Conservation (phyloP, 1,139 yeast species). For the Magnusiomyces magnusii region DNA sequence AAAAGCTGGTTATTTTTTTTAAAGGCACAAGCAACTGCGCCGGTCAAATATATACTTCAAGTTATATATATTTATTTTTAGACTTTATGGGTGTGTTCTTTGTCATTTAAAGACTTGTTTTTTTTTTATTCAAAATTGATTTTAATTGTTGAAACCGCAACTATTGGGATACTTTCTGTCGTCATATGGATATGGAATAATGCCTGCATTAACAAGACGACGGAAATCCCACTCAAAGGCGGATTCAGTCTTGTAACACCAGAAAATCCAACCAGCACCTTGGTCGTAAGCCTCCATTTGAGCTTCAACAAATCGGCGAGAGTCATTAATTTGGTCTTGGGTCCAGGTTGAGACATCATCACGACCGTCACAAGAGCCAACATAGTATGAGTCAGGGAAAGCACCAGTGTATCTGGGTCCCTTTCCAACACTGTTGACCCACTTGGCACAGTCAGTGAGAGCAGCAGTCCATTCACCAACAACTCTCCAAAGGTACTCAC, state of each 20-base stretch:
- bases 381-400: constrained; percentile 40
- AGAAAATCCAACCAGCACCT: constrained; percentile 78
- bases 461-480: constrained; percentile 96
- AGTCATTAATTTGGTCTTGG: constrained; percentile 44
- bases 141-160: constrained; percentile 39
- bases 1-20: too few relatives aligned
- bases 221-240: constrained; percentile 84
- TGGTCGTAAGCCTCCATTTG: constrained; percentile 78
- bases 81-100: too few relatives aligned
- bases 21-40: too few relatives aligned
- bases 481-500: constrained; percentile 66
- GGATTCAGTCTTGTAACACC: constrained; percentile 88
- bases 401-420: constrained; percentile 84
- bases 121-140: background rate
- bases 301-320: constrained; percentile 74
- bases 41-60: too few relatives aligned
- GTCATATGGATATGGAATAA: constrained; percentile 74
- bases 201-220: constrained; percentile 45
- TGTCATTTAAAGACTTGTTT: background rate
- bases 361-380: constrained; percentile 60
- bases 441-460: constrained; percentile 81
- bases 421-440: constrained; percentile 87
- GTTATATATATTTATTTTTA: too few relatives aligned
- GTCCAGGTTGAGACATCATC: constrained; percentile 57
- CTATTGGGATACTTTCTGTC: constrained; percentile 63